These are phyloP conservation scores for Chaetomium fimeti DNA, from an alignment of 495 filamentous ascomycete genomes.

Conservation along the genomic window DNA sequence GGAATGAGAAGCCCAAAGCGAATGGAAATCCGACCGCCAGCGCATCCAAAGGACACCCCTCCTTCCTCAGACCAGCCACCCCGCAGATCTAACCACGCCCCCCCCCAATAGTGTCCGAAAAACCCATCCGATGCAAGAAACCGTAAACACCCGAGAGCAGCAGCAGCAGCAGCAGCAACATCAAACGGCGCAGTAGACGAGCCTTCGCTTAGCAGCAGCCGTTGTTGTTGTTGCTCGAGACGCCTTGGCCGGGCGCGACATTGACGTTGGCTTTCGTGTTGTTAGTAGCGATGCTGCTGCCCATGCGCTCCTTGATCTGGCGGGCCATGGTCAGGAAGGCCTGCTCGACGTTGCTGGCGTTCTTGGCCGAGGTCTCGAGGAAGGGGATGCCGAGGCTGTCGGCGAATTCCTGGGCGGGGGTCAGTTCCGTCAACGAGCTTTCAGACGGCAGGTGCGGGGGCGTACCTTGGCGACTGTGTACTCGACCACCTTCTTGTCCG, in stretches of 20 bases:
- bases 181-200: constrained; percentile 12
- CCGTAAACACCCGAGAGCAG: constrained; percentile 34
- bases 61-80: constrained; percentile 7
- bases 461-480: constrained; percentile 97
- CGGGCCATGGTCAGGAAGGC: constrained; percentile 99
- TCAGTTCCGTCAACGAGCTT: neutral
- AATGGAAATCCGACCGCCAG: neutral
- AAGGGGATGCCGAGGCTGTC: constrained; percentile 99
- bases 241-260: constrained; percentile 89
- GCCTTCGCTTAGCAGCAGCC: constrained; percentile 80
- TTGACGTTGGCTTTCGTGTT: constrained; percentile 99
- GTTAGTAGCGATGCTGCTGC: constrained; percentile 85
- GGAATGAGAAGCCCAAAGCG: neutral
- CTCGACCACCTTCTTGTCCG: constrained; percentile 99
- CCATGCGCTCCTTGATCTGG: constrained; percentile 99
- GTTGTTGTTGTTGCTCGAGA: constrained; percentile 83
- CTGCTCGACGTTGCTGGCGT: constrained; percentile 98
- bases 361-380: constrained; percentile 99
- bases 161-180: constrained; percentile 31
- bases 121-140: constrained; percentile 33
- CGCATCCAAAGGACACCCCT: constrained; percentile 2
- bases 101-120: constrained; percentile 18
- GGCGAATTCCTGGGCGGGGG: constrained; percentile 76
- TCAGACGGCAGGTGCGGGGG: neutral
- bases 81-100: constrained; percentile 28